phyloP scores from a whole-genome alignment of 208 protist species.

The Tritrichomonas foetus region DNA sequence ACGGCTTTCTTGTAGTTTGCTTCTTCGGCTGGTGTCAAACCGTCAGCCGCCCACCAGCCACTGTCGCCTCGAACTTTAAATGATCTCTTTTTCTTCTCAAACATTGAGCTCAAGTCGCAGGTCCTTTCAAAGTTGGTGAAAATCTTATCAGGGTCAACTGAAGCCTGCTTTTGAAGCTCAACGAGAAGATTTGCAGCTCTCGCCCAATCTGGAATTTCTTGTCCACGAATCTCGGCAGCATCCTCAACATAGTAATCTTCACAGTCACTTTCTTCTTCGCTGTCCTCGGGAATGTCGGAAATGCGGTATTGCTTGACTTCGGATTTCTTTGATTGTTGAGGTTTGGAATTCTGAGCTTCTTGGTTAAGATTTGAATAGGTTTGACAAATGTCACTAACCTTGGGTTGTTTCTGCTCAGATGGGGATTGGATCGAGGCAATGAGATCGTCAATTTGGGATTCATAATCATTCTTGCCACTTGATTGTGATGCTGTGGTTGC shows the following conservation, averaged over 20 bases:
- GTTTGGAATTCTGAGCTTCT: not conserved
- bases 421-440: not conserved
- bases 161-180: not conserved
- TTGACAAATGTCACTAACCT: not conserved
- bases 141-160: constrained; percentile 23
- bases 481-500: not conserved
- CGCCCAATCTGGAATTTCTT: constrained; percentile 20
- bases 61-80: not conserved
- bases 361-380: not conserved
- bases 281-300: not conserved
- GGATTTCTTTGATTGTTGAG: not conserved
- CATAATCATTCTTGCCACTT: not conserved
- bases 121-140: not conserved
- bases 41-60: constrained; percentile 7
- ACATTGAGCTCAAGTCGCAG: not conserved
- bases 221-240: not conserved
- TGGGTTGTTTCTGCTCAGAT: not conserved
- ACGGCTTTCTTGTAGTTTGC: constrained; percentile 28
- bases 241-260: constrained; percentile 38
- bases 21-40: constrained; percentile 16
- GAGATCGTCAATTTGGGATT: not conserved
- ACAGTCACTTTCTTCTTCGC: not conserved
- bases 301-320: not conserved
- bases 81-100: constrained; percentile 18
- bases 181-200: not conserved